A percentile compares a stretch with the other conserved stretches of the same genome.
Evolutionary conservation across 2,329 filamentous ascomycete genomes (phyloP).

Genomic region (Alternaria conjuncta): DNA sequence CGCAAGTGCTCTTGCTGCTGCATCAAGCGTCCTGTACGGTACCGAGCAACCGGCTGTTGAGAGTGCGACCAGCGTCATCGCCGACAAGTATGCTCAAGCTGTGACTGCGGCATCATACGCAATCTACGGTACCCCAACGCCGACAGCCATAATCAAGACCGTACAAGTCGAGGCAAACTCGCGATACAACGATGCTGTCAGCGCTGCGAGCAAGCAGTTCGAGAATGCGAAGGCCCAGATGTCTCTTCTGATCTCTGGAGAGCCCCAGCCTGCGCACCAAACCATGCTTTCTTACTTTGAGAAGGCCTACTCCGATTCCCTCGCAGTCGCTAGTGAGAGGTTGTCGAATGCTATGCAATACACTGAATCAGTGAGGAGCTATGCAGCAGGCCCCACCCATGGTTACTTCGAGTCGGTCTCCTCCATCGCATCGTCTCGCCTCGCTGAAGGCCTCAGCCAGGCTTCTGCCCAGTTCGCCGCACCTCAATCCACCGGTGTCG

Average conservation of each 20-base stretch:
- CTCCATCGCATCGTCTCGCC: slow-evolving; percentile 72
- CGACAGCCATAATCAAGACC: slow-evolving; percentile 53
- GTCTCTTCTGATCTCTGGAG: slow-evolving; percentile 71
- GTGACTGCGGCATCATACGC: slow-evolving; percentile 65
- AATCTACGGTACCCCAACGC: slow-evolving; percentile 60
- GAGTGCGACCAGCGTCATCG: slow-evolving; percentile 58
- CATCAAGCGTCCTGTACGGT: slow-evolving; percentile 63
- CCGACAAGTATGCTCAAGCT: slow-evolving; percentile 63
- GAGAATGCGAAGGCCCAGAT: slow-evolving; percentile 69
- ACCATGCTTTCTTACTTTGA: slow-evolving; percentile 73
- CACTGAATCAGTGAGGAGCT: slow-evolving; percentile 49
- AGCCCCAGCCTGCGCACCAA: slow-evolving; percentile 72
- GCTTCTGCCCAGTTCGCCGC: slow-evolving; percentile 76
- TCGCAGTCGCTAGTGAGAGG: slow-evolving; percentile 66
- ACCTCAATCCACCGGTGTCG: slow-evolving; percentile 64
- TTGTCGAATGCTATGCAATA: slow-evolving; percentile 62
- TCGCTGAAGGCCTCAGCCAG: slow-evolving; percentile 72
- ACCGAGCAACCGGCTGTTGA: slow-evolving; percentile 50
- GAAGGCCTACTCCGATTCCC: slow-evolving; percentile 69
- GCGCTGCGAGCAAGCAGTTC: slow-evolving; percentile 71
- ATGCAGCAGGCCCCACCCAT: slow-evolving; percentile 51
- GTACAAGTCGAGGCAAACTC: slow-evolving; percentile 58
- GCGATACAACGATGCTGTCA: slow-evolving; percentile 70
- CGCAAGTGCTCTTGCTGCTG: slow-evolving; percentile 62
- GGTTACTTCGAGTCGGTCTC: slow-evolving; percentile 64